A percentile compares a stretch with the other conserved stretches of the same genome.
phyloP scores from a whole-genome alignment of 257 asterid species.

The Petrea volubilis region DNA sequence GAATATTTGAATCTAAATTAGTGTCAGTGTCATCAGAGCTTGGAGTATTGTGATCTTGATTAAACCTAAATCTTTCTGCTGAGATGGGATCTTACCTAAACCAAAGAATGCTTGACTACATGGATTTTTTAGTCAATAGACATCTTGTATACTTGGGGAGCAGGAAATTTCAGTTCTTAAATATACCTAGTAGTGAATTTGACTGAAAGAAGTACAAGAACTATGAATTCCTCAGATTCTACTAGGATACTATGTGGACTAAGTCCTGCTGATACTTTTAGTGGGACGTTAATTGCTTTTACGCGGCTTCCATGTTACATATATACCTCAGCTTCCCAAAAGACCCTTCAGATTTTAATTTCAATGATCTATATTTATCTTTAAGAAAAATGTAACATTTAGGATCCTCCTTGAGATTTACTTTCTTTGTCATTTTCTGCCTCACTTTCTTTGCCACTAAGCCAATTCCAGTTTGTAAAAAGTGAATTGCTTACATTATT shows the following conservation, averaged over 20 bases:
- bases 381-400: neutral
- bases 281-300: neutral
- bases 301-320: neutral
- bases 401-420: neutral
- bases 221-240: neutral
- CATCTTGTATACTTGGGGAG: neutral
- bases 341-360: neutral
- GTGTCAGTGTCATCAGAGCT: constrained; percentile 2
- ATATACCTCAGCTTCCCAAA: neutral
- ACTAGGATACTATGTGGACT: neutral
- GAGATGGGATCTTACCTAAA: neutral
- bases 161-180: neutral
- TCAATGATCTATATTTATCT: neutral
- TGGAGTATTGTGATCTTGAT: constrained; percentile 2
- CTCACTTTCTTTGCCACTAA: neutral
- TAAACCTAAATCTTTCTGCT: neutral
- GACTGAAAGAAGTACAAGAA: constrained; percentile 13
- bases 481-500: neutral
- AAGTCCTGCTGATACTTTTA: neutral
- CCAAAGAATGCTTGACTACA: neutral
- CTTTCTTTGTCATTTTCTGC: neutral
- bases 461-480: neutral
- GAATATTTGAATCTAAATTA: too few species aligned
- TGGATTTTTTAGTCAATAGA: neutral
- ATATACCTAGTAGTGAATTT: neutral